A percentile compares a stretch with the other conserved stretches of the same genome.
phyloP scores from a whole-genome alignment of 106 monocot genomes.

The Acorus calamus region DNA sequence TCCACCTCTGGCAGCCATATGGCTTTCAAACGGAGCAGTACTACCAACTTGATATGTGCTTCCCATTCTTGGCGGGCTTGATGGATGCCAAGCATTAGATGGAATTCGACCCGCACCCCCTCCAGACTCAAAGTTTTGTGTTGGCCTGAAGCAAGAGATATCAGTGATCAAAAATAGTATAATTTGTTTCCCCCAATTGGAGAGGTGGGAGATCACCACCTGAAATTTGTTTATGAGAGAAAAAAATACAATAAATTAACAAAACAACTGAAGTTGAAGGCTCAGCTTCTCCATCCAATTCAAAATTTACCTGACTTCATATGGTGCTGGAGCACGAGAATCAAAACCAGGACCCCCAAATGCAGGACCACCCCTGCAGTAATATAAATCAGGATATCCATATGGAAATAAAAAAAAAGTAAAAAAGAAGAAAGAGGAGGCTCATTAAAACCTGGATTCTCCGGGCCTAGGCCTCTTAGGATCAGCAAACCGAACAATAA shows the following conservation, averaged over 20 bases:
- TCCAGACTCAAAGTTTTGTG: constrained; percentile 42
- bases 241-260: neutral
- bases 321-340: constrained; percentile 58
- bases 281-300: neutral
- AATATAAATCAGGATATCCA: no score
- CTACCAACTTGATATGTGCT: constrained; percentile 23
- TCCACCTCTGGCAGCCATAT: constrained; percentile 27
- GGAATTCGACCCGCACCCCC: constrained; percentile 32
- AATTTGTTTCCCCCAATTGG: no score
- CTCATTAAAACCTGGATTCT: constrained; percentile 58
- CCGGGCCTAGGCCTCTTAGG: constrained; percentile 87
- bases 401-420: neutral
- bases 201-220: no score
- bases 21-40: constrained; percentile 36
- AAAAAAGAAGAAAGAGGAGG: neutral
- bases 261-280: neutral
- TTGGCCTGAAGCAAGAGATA: constrained; percentile 20
- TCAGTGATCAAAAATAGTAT: neutral
- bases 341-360: constrained; percentile 98
- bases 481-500: constrained; percentile 96
- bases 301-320: constrained; percentile 47
- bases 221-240: no score
- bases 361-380: constrained; percentile 70
- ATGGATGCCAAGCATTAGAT: constrained; percentile 51
- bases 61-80: constrained; percentile 35